Percentiles rank a stretch among this genome's conserved stretches.
These are phyloP conservation scores for Limonium bicolor DNA, from an alignment of 148 eudicot species.

Conservation along the genomic window DNA sequence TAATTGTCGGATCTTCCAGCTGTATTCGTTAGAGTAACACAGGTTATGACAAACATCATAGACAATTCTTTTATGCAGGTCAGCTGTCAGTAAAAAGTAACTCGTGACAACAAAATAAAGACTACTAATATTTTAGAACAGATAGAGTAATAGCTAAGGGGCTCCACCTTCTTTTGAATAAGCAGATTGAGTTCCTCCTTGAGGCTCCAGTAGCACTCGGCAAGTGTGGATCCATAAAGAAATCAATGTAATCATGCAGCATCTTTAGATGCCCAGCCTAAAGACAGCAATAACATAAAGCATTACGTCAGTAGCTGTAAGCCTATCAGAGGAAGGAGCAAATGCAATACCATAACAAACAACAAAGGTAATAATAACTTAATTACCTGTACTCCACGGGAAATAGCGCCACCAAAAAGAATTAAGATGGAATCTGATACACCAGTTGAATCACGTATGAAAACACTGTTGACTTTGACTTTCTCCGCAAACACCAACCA, in stretches of 20 bases:
- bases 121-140: too few relatives aligned
- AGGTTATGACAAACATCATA: too few relatives aligned
- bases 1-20: slow-evolving; percentile 73
- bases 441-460: slow-evolving; percentile 93
- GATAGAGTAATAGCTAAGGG: too few relatives aligned
- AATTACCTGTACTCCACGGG: slow-evolving; percentile 55
- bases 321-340: too few relatives aligned
- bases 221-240: slow-evolving; percentile 89
- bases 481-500: slow-evolving; percentile 98
- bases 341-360: background rate
- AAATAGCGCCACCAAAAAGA: slow-evolving; percentile 86
- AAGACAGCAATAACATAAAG: too few relatives aligned
- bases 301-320: too few relatives aligned
- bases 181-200: slow-evolving; percentile 79
- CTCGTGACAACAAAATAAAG: too few relatives aligned
- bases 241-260: slow-evolving; percentile 86
- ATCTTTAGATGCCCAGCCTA: slow-evolving; percentile 87
- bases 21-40: too few relatives aligned
- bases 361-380: background rate
- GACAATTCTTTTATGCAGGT: too few relatives aligned
- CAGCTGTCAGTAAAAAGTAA: too few relatives aligned
- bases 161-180: slow-evolving; percentile 59
- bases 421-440: slow-evolving; percentile 88
- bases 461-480: slow-evolving; percentile 91
- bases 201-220: slow-evolving; percentile 75